A percentile compares a stretch with the other conserved stretches of the same genome.
phyloP scores from a whole-genome alignment of 495 filamentous ascomycete genomes.

The Neurospora tetrasperma region DNA sequence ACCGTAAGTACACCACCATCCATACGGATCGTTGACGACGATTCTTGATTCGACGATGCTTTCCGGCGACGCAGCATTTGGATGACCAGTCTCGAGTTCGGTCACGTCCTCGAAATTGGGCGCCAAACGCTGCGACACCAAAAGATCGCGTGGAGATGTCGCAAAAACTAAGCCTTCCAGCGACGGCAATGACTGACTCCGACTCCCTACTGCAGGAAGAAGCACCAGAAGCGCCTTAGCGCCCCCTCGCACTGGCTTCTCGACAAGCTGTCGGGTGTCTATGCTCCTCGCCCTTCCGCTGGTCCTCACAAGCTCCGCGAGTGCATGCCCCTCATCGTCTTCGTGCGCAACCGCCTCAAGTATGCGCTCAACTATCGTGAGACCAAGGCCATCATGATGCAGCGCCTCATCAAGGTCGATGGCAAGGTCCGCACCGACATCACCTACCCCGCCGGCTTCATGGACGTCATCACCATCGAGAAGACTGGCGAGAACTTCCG shows the following conservation, averaged over 20 bases:
- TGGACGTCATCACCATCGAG: slow-evolving; percentile 98
- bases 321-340: slow-evolving; percentile 97
- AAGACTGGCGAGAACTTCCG: slow-evolving; percentile 99
- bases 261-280: slow-evolving; percentile 97
- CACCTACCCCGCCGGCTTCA: slow-evolving; percentile 96
- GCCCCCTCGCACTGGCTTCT: slow-evolving; percentile 99
- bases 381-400: slow-evolving; percentile 96
- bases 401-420: slow-evolving; percentile 99
- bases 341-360: slow-evolving; percentile 98
- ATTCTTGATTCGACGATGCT: neutral
- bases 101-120: neutral
- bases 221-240: slow-evolving; percentile 99
- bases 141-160: slow-evolving; percentile 5
- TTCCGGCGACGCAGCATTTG: neutral
- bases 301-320: slow-evolving; percentile 99
- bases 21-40: neutral
- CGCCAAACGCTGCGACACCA: neutral
- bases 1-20: slow-evolving; percentile 33
- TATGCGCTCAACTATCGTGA: slow-evolving; percentile 98
- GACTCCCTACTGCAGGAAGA: slow-evolving; percentile 55
- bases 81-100: neutral
- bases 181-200: slow-evolving; percentile 1
- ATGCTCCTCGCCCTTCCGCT: slow-evolving; percentile 88
- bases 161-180: neutral
- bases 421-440: slow-evolving; percentile 98